Evolutionary conservation across 2,329 filamentous ascomycete species (phyloP).

Genomic region (Truncatella angustata): DNA sequence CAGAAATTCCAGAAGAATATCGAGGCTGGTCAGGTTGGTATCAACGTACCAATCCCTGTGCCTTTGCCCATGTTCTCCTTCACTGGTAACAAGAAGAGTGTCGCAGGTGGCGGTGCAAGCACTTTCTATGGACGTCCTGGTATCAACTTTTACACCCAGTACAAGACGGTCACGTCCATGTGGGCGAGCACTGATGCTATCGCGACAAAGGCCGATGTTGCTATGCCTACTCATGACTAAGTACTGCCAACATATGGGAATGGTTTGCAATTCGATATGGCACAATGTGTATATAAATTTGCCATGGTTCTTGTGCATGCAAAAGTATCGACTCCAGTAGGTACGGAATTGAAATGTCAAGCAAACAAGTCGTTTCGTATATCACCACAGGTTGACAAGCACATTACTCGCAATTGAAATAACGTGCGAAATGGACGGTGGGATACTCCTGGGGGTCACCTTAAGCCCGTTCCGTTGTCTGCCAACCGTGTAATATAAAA

Average conservation of each 20-base stretch:
- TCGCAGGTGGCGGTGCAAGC: conserved; percentile 87
- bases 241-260: neutral
- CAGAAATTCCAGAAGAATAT: conserved; percentile 77
- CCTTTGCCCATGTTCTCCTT: conserved; percentile 71
- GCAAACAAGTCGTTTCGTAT: too few relatives aligned
- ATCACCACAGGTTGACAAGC: too few relatives aligned
- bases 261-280: neutral
- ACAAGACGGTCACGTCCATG: conserved; percentile 93
- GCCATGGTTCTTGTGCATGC: too few relatives aligned
- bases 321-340: too few relatives aligned
- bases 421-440: too few relatives aligned
- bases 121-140: conserved; percentile 96
- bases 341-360: too few relatives aligned
- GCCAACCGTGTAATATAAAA: too few relatives aligned
- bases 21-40: conserved; percentile 81
- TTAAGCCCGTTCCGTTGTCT: too few relatives aligned
- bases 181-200: conserved; percentile 87
- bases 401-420: too few relatives aligned
- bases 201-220: conserved; percentile 78
- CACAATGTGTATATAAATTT: too few relatives aligned
- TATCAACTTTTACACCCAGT: conserved; percentile 92
- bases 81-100: conserved; percentile 80
- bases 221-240: conserved; percentile 69
- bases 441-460: too few relatives aligned
- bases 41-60: conserved; percentile 79